Conservation (phyloP, 495 filamentous ascomycete species). For the Penicillium crystallinum region DNA sequence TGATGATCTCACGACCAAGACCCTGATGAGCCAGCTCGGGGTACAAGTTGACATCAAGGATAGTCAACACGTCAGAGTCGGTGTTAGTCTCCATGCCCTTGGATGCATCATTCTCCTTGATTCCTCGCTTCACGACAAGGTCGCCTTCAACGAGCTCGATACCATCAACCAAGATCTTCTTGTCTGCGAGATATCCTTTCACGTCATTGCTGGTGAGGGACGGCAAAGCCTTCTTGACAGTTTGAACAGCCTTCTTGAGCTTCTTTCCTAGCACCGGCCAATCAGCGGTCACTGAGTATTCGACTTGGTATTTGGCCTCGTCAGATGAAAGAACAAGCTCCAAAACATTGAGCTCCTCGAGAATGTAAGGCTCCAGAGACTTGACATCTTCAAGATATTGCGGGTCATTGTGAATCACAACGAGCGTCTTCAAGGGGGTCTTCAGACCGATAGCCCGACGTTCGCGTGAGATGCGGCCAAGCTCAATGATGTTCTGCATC, state of each 20-base stretch:
- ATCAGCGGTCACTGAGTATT: conserved; percentile 82
- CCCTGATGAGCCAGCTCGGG: conserved; percentile 72
- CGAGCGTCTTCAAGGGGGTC: conserved; percentile 80
- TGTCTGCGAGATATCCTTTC: conserved; percentile 60
- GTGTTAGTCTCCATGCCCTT: conserved; percentile 78
- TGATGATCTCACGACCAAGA: conserved; percentile 75
- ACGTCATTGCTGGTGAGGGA: conserved; percentile 73
- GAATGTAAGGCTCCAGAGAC: conserved; percentile 78
- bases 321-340: conserved; percentile 82
- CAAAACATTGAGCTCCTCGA: conserved; percentile 84
- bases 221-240: conserved; percentile 86
- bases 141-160: conserved; percentile 78
- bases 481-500: conserved; percentile 95
- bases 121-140: conserved; percentile 73
- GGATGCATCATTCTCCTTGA: conserved; percentile 61
- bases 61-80: conserved; percentile 74
- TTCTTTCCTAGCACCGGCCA: conserved; percentile 96
- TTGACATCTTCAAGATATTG: conserved; percentile 81
- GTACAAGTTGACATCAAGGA: conserved; percentile 70
- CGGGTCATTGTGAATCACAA: conserved; percentile 82
- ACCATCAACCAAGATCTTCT: conserved; percentile 74
- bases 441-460: conserved; percentile 79
- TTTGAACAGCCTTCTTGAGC: conserved; percentile 85
- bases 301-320: conserved; percentile 84
- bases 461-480: conserved; percentile 80